Evolutionary conservation across 306 rosid genomes (phyloP), one percentile per base, ranked within the genome.

Genomic region (Pyrus betulifolia): DNA sequence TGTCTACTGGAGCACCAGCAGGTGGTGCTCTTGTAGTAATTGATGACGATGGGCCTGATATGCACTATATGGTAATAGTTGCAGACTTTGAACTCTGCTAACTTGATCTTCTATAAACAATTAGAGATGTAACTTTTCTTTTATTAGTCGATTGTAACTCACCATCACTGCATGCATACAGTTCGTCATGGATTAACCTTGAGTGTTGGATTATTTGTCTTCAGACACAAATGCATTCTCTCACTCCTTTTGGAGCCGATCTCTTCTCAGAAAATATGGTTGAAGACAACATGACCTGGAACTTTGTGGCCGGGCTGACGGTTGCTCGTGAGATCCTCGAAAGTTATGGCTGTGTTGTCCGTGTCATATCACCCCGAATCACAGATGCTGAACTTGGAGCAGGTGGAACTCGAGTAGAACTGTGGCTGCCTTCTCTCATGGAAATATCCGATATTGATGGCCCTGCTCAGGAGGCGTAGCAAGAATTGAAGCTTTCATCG

Each of bases 281-380:
- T 76, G 98, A 89, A 82, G 98, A 94, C 89, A 94, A 90, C 74
- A 88, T 94, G 95, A 89, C 98, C 14, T 94, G 97, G 98, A 92
- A 94, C 86, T 92, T 94, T 81, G 89, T 92, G 61, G 98, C 98
- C 59, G 98, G 97, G 77, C 72, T 94, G 82, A 84, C 90, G 23
- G 89, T 94, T 85, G 98, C 98, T 2, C 96, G 98, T 4, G 98
- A 94, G 84, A 90, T 94, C 78, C 96, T 94, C 0, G 97, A 94
- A 84, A 86, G 93, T 78, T 92, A 90, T 69, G 98, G 98, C 49
- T 92, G 96, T 74, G 97, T 92, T 30, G 90, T 92, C 46, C 97
- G 97, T 68, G 87, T 94, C 71, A 83, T 89, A 69, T 94, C 98
- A 52, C 98, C 98, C 22, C 83, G 96, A 80, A 86, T 71, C 70